phyloP scores from a whole-genome alignment of 441 rosid species.

The Francoa sonchifolia region DNA sequence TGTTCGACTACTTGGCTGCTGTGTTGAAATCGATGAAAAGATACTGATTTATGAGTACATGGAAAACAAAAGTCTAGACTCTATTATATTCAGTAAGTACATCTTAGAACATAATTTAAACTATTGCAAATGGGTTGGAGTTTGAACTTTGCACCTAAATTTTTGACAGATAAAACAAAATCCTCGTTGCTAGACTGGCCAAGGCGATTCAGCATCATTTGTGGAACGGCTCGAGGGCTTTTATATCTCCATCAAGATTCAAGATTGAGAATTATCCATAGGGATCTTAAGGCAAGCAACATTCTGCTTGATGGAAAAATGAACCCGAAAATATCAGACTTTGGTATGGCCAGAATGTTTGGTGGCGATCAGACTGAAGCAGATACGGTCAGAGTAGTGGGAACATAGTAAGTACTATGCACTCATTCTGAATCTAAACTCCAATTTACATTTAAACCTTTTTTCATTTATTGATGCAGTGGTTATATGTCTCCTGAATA shows the following conservation, averaged over 20 bases:
- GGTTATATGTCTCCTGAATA: constrained; percentile 34
- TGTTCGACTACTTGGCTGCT: constrained; percentile 22
- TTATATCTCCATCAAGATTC: constrained; percentile 46
- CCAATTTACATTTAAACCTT: background rate
- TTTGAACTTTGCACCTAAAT: too few species aligned
- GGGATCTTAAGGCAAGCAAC: constrained; percentile 40
- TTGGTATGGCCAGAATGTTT: constrained; percentile 26
- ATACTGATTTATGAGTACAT: constrained; percentile 24
- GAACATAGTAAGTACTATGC: constrained; percentile 35
- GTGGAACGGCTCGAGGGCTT: constrained; percentile 35
- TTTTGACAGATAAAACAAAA: constrained; percentile 18
- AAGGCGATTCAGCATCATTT: constrained; percentile 22
- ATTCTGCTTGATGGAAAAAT: constrained; percentile 21
- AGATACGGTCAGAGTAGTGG: constrained; percentile 30
- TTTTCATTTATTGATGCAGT: constrained; percentile 8
- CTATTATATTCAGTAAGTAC: constrained; percentile 25
- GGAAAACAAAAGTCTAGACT: constrained; percentile 28
- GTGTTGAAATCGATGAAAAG: constrained; percentile 20
- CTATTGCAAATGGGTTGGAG: background rate
- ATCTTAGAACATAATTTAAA: background rate
- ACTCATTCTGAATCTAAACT: too few species aligned
- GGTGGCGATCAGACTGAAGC: constrained; percentile 26
- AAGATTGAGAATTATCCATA: constrained; percentile 32
- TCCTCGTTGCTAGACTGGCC: constrained; percentile 22
- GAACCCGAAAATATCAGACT: constrained; percentile 30